Percentiles rank a stretch among this genome's conserved stretches.
Evolutionary conservation across 176 grass and related monocot genomes (phyloP).

Genomic region (Coix lacrymajobi): DNA sequence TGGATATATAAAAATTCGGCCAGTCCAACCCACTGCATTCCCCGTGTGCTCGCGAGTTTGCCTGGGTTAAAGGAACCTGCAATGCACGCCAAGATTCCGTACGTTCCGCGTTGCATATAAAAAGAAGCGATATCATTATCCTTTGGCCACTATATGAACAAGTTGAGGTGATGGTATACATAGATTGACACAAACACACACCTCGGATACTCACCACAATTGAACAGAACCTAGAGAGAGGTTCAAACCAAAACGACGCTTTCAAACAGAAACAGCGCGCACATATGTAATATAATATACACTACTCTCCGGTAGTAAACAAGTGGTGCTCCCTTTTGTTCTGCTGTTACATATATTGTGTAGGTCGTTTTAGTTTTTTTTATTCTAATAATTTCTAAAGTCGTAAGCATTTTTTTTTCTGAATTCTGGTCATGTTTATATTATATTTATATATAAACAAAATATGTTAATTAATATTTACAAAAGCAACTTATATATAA

Average conservation of each 20-base stretch:
- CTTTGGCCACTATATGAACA: slow-evolving; percentile 2
- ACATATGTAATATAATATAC: no score
- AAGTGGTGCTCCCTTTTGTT: no score
- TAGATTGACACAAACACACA: background rate
- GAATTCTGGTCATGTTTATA: no score
- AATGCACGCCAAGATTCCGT: background rate
- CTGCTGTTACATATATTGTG: no score
- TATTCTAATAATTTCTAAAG: no score
- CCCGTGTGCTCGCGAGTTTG: background rate
- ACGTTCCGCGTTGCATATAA: background rate
- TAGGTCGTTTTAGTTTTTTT: no score
- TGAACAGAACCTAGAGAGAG: background rate
- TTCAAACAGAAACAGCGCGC: background rate
- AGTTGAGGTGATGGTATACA: background rate
- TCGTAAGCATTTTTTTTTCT: no score
- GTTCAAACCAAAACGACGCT: background rate
- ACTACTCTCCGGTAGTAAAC: no score
- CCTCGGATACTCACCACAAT: background rate
- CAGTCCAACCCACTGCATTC: background rate
- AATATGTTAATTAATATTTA: no score
- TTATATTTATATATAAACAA: no score
- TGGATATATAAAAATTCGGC: slow-evolving; percentile 10
- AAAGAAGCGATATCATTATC: slow-evolving; percentile 1
- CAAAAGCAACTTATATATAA: no score
- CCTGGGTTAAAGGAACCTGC: slow-evolving; percentile 11